These are phyloP conservation scores for Pneumocystis canis DNA, from an alignment of 1,139 yeast genomes.

Conservation along the genomic window DNA sequence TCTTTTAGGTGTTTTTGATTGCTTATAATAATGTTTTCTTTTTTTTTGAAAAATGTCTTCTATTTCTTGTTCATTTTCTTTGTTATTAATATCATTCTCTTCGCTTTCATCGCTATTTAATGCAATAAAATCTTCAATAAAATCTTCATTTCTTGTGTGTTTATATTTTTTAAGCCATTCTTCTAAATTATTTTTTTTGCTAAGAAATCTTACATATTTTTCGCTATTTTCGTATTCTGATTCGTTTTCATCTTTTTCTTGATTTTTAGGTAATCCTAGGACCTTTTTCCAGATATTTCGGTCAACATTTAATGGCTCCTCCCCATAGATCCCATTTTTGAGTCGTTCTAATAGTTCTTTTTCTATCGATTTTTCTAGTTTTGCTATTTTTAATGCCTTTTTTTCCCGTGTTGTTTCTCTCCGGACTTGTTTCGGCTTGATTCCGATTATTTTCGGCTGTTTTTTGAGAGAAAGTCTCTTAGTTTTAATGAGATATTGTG, in stretches of 20 bases:
- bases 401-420: conserved; percentile 89
- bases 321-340: conserved; percentile 96
- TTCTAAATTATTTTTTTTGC: conserved; percentile 12
- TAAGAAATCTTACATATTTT: conserved; percentile 22
- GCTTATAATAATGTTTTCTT: background rate
- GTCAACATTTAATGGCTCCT: conserved; percentile 90
- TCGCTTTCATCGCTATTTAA: background rate
- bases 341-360: conserved; percentile 85
- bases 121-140: background rate
- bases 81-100: background rate
- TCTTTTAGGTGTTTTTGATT: background rate
- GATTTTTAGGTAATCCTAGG: conserved; percentile 49
- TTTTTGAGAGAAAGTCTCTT: conserved; percentile 80
- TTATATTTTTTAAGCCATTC: background rate
- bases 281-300: conserved; percentile 92
- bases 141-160: background rate
- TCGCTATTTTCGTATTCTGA: conserved; percentile 44
- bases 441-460: conserved; percentile 83
- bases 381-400: conserved; percentile 91
- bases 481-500: conserved; percentile 93
- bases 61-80: background rate
- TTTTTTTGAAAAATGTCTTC: background rate
- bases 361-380: conserved; percentile 90
- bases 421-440: conserved; percentile 84
- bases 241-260: conserved; percentile 50